These are phyloP conservation scores for Takashimella tepidaria DNA, from an alignment of 1,284 basidiomycete genomes.

Conservation along the genomic window DNA sequence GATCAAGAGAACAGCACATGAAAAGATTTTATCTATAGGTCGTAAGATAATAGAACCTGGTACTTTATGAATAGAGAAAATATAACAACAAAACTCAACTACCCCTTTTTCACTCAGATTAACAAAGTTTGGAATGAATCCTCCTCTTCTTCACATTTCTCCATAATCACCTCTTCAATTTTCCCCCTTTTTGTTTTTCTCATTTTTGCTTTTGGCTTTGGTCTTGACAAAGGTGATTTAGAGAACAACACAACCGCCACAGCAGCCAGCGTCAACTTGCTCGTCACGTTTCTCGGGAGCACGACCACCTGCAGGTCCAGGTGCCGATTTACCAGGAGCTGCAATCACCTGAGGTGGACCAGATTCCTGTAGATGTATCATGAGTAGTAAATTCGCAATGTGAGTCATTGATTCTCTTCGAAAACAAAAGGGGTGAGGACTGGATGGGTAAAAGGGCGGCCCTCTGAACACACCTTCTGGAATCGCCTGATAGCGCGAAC, in stretches of 20 bases:
- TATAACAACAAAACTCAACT: no score
- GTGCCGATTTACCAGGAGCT: conserved; percentile 50
- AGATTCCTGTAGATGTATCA: no score
- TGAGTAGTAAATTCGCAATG: no score
- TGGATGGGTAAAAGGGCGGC: neutral
- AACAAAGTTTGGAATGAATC: no score
- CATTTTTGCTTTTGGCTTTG: neutral
- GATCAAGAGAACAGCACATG: no score
- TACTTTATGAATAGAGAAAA: no score
- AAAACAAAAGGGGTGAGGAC: neutral
- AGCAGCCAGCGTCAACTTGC: conserved; percentile 59
- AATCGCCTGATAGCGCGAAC: conserved; percentile 95
- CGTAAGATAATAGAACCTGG: no score
- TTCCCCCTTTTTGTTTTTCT: neutral
- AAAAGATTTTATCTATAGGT: no score
- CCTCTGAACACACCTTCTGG: conserved; percentile 80
- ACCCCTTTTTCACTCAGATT: no score
- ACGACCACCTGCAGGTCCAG: conserved; percentile 55
- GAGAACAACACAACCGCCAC: conserved; percentile 64
- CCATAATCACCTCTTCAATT: neutral
- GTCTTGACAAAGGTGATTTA: conserved; percentile 30
- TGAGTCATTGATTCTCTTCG: no score
- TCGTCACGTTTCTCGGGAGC: conserved; percentile 31
- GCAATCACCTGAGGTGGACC: conserved; percentile 32
- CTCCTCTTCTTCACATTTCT: no score